Evolutionary conservation across 306 rosid species (phyloP).

Genomic region (Medicago lupulina): DNA sequence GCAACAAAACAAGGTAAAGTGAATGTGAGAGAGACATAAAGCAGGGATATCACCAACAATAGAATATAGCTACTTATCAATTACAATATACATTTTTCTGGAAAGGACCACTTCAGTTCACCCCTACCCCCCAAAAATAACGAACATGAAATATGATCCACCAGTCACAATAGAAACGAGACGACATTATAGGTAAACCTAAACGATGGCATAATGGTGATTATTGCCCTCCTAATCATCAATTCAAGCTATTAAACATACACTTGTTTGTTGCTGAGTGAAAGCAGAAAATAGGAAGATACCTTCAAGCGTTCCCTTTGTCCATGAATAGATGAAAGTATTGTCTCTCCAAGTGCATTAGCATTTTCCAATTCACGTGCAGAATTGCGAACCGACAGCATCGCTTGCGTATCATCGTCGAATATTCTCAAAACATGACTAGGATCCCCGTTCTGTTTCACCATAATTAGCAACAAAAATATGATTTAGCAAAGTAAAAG

Average conservation of each 20-base stretch:
- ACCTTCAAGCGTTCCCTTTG: constrained; percentile 94
- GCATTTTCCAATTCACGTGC: constrained; percentile 76
- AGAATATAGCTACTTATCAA: not conserved
- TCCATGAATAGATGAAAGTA: constrained; percentile 75
- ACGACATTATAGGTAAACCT: not conserved
- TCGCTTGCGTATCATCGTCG: constrained; percentile 84
- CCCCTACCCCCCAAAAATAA: not conserved
- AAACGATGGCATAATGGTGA: not conserved
- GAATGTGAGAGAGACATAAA: not conserved
- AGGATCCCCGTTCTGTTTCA: constrained; percentile 75
- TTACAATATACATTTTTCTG: too few relatives aligned
- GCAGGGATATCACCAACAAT: not conserved
- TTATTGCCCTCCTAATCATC: not conserved
- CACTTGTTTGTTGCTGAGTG: not conserved
- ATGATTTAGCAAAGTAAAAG: constrained; percentile 11
- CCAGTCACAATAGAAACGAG: not conserved
- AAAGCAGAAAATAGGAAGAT: constrained; percentile 34
- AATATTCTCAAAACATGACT: constrained; percentile 77
- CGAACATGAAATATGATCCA: not conserved
- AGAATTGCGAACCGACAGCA: constrained; percentile 70
- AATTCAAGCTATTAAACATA: constrained; percentile 15
- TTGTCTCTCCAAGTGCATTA: constrained; percentile 77
- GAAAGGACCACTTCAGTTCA: not conserved
- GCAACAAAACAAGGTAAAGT: constrained; percentile 1
- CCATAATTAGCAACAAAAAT: not conserved